These are phyloP conservation scores for Barnettozyma vustinii DNA, from an alignment of 805 yeast genomes.

Conservation along the genomic window DNA sequence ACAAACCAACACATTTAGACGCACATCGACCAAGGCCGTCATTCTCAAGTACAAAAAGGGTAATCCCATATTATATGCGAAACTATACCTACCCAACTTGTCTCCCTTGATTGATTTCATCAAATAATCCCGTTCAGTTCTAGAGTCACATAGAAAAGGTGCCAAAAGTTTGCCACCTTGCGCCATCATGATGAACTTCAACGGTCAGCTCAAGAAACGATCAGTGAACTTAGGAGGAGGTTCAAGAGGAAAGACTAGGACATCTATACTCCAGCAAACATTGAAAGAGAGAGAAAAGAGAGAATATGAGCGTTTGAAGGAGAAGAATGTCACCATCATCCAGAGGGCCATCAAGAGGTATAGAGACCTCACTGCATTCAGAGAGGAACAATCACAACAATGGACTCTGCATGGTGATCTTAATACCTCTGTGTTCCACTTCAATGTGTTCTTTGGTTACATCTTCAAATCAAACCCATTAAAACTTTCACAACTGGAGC, in stretches of 20 bases:
- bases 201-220: slow-evolving; percentile 56
- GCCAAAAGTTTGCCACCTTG: neutral
- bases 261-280: slow-evolving; percentile 39
- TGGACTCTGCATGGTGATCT: slow-evolving; percentile 18
- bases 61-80: no score
- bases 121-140: neutral
- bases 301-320: slow-evolving; percentile 46
- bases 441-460: slow-evolving; percentile 27
- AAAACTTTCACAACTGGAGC: neutral
- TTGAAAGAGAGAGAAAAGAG: slow-evolving; percentile 61
- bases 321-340: slow-evolving; percentile 42
- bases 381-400: slow-evolving; percentile 15
- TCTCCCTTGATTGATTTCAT: neutral
- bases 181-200: slow-evolving; percentile 13
- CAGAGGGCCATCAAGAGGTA: slow-evolving; percentile 44
- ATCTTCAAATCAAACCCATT: slow-evolving; percentile 13
- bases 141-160: neutral
- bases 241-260: slow-evolving; percentile 30
- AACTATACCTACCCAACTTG: neutral
- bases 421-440: slow-evolving; percentile 19
- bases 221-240: slow-evolving; percentile 56
- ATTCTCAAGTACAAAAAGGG: neutral
- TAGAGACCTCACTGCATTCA: slow-evolving; percentile 27
- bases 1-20: neutral
- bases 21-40: neutral